Conservation (phyloP, 2,329 filamentous ascomycete genomes). For the Hypoxylon sp. region DNA sequence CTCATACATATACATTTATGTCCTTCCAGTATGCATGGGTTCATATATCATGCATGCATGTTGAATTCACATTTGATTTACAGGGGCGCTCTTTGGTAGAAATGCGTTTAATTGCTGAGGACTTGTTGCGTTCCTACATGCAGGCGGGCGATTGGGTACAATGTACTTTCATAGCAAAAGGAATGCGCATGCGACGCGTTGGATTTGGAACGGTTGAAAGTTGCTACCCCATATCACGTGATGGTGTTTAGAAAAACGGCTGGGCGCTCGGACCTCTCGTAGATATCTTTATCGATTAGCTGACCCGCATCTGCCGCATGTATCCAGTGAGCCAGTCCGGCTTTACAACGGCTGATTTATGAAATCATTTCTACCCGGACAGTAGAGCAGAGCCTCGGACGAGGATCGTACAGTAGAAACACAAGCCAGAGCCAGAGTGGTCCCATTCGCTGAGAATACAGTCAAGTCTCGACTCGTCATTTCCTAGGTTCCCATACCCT, state of each 20-base stretch:
- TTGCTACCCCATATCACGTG: conserved; percentile 32
- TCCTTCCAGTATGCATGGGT: neutral
- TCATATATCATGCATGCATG: neutral
- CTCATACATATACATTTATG: neutral
- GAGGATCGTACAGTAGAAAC: neutral
- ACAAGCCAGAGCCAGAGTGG: conserved; percentile 14
- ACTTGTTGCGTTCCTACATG: neutral
- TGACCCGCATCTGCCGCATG: conserved; percentile 1
- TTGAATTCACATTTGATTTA: neutral
- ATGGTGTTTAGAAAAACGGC: neutral
- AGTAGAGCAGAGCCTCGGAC: conserved; percentile 19
- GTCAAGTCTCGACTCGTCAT: conserved; percentile 4
- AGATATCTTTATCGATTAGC: conserved; percentile 26
- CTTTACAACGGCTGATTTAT: conserved; percentile 36
- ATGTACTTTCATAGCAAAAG: neutral
- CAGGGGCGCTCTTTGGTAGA: neutral
- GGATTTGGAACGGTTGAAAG: neutral
- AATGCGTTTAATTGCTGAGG: neutral
- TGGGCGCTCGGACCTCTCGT: conserved; percentile 13
- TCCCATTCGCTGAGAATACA: conserved; percentile 12
- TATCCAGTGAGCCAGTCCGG: conserved; percentile 18
- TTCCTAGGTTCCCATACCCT: neutral
- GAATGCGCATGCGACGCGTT: conserved; percentile 26
- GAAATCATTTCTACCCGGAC: conserved; percentile 25
- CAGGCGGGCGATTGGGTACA: neutral